These are phyloP conservation scores for Hyphopichia buzzinii DNA, from an alignment of 1,139 yeast genomes.

Conservation along the genomic window DNA sequence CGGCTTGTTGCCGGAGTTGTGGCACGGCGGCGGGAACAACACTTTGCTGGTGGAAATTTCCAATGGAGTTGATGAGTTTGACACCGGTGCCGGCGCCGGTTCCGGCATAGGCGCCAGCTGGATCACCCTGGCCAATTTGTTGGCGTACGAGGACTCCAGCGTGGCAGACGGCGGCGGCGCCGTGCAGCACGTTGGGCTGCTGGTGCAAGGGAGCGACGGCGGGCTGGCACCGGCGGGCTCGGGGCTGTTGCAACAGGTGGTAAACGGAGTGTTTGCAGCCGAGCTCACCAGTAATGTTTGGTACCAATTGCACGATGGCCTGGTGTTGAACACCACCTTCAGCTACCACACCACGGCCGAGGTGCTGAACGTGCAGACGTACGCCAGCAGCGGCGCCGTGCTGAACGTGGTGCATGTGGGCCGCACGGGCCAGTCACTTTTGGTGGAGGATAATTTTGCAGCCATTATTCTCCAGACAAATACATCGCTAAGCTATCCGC, in stretches of 20 bases:
- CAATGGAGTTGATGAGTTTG: slow-evolving; percentile 46
- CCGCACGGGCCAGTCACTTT: slow-evolving; percentile 14
- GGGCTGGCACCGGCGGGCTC: slow-evolving; percentile 28
- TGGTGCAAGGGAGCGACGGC: slow-evolving; percentile 6
- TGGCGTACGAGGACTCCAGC: slow-evolving; percentile 48
- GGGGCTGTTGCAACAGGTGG: slow-evolving; percentile 27
- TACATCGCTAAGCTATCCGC: slow-evolving; percentile 20
- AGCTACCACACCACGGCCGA: slow-evolving; percentile 25
- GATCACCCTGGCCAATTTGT: slow-evolving; percentile 54
- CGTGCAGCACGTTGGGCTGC: slow-evolving; percentile 10
- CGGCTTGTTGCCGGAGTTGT: slow-evolving; percentile 16
- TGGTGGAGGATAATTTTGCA: neutral
- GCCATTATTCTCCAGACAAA: slow-evolving; percentile 15
- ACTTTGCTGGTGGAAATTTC: slow-evolving; percentile 39
- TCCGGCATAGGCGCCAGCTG: slow-evolving; percentile 49
- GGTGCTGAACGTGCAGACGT: slow-evolving; percentile 33
- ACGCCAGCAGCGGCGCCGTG: slow-evolving; percentile 25
- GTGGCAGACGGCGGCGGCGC: slow-evolving; percentile 34
- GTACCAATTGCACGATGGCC: slow-evolving; percentile 35
- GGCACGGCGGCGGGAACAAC: slow-evolving; percentile 11
- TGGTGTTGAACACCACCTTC: slow-evolving; percentile 24
- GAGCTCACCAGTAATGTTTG: slow-evolving; percentile 27
- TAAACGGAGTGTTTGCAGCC: slow-evolving; percentile 26
- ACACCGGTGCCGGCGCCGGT: slow-evolving; percentile 1
- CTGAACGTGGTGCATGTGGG: slow-evolving; percentile 33